A percentile compares a stretch with the other conserved stretches of the same genome.
phyloP scores from a whole-genome alignment of 1,284 basidiomycete species.

The Puccinia triticina region DNA sequence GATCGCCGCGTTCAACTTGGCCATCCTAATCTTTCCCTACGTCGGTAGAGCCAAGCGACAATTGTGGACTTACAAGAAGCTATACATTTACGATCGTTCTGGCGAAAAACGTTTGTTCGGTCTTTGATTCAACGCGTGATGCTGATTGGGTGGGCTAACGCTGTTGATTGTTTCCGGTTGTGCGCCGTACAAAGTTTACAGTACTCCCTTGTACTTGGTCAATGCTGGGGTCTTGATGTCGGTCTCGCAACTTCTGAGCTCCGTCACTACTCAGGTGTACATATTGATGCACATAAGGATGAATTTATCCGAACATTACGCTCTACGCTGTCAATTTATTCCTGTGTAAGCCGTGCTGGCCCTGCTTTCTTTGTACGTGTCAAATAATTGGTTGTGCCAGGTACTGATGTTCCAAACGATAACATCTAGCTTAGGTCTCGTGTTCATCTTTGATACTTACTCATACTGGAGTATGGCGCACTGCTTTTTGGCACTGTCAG shows the following conservation, averaged over 20 bases:
- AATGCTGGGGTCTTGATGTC: conserved; percentile 19
- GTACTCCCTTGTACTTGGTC: conserved; percentile 1
- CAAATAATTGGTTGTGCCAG: not conserved
- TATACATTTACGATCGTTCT: not conserved
- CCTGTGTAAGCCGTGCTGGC: not conserved
- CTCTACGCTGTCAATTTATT: not conserved
- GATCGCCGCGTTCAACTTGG: not conserved
- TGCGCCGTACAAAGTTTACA: conserved; percentile 8
- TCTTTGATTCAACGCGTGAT: not conserved
- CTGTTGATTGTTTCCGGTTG: not conserved
- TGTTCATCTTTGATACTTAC: conserved; percentile 3
- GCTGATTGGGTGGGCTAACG: not conserved
- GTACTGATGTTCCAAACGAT: not conserved
- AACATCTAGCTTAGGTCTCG: not conserved
- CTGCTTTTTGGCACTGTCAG: conserved; percentile 17
- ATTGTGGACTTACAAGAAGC: not conserved
- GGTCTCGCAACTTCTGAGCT: not conserved
- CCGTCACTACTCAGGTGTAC: conserved; percentile 18
- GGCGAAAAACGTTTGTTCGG: not conserved
- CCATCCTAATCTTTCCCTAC: not conserved
- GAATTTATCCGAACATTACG: conserved; percentile 3
- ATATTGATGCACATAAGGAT: conserved; percentile 13
- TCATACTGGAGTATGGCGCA: conserved; percentile 16
- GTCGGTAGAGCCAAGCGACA: not conserved
- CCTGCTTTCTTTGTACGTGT: not conserved